Conservation (phyloP, 148 eudicot species). For the Rhododendron mucronatum region DNA sequence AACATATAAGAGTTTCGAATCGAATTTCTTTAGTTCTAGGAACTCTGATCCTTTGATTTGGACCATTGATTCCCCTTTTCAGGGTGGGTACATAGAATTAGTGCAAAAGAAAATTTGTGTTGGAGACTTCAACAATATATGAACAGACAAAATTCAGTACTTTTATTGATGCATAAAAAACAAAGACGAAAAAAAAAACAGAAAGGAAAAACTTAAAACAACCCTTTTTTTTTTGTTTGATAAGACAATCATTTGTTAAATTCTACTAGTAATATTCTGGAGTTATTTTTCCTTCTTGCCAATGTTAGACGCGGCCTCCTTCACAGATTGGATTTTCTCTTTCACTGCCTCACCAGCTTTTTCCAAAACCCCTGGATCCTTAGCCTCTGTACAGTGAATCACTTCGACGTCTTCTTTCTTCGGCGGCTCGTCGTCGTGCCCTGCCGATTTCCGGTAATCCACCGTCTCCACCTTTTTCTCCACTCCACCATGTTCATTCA, state of each 20-base stretch:
- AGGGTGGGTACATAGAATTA: too few species aligned
- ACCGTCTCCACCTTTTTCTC: slow-evolving; percentile 28
- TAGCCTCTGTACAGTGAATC: slow-evolving; percentile 10
- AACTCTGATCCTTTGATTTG: too few species aligned
- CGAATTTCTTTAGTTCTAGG: too few species aligned
- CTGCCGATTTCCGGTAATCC: slow-evolving; percentile 21
- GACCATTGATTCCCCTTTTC: too few species aligned
- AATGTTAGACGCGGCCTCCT: neutral
- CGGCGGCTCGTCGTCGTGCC: slow-evolving; percentile 18
- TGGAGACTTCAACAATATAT: neutral
- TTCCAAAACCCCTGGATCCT: neutral
- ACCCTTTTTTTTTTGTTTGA: neutral
- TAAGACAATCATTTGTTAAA: neutral
- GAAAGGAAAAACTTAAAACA: neutral
- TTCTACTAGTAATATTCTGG: neutral
- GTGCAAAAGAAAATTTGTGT: too few species aligned
- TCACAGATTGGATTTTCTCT: neutral
- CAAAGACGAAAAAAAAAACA: neutral
- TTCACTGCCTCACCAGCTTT: neutral
- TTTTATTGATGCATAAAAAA: neutral
- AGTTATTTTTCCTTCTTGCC: neutral
- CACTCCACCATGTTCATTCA: slow-evolving; percentile 10
- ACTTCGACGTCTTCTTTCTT: slow-evolving; percentile 21
- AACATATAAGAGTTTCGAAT: too few species aligned
- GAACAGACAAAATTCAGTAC: neutral